These are phyloP conservation scores for Komagataella kurtzmanii DNA, from an alignment of 805 yeast species.

Conservation along the genomic window DNA sequence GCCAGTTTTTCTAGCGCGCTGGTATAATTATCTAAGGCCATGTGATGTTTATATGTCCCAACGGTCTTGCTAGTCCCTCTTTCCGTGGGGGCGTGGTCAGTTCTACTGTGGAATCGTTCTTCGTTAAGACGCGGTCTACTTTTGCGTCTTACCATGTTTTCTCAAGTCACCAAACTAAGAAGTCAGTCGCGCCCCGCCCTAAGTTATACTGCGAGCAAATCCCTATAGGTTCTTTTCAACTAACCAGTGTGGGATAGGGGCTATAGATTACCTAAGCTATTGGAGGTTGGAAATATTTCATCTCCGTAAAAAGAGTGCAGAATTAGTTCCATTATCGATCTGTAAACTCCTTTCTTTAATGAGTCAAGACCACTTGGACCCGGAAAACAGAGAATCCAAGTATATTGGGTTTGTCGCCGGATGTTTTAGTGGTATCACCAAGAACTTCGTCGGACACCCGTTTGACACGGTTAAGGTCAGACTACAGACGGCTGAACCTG, in stretches of 20 bases:
- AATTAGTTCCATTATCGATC: not conserved
- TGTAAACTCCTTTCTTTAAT: not conserved
- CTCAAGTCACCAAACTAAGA: not conserved
- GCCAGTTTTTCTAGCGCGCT: not conserved
- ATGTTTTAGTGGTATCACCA: constrained; percentile 74
- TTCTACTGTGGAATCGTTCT: not conserved
- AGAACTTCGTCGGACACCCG: constrained; percentile 87
- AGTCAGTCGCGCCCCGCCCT: no score
- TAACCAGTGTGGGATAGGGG: no score
- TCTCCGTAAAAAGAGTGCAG: not conserved
- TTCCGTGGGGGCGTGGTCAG: not conserved
- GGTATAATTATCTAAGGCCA: not conserved
- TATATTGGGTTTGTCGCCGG: constrained; percentile 82
- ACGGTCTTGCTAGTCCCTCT: not conserved
- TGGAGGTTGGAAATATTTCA: not conserved
- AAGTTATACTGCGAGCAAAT: no score
- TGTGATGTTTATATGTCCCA: not conserved
- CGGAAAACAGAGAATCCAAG: constrained; percentile 26
- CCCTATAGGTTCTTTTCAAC: no score
- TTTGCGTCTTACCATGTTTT: not conserved
- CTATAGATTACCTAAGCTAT: not conserved
- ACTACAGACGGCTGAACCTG: constrained; percentile 60
- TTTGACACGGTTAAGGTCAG: constrained; percentile 86
- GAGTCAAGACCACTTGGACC: not conserved
- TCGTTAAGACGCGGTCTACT: not conserved